Percentiles rank a stretch among this genome's conserved stretches.
These are phyloP conservation scores for Pontederia paniculata DNA, from an alignment of 176 grass and related monocot genomes.

Conservation along the genomic window DNA sequence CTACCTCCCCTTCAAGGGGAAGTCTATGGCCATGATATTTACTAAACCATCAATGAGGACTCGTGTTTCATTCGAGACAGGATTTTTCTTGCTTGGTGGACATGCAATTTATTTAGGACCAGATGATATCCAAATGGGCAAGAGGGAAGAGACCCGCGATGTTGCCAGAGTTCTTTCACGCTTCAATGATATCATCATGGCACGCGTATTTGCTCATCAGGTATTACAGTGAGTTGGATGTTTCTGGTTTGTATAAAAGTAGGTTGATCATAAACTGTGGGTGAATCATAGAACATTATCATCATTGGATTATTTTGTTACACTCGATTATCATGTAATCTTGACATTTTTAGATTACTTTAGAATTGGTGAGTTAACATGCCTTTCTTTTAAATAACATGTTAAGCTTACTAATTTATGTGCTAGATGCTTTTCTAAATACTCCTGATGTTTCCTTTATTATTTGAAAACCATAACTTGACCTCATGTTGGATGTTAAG, in stretches of 20 bases:
- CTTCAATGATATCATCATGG: constrained; percentile 96
- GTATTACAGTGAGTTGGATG: constrained; percentile 27
- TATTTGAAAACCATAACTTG: no score
- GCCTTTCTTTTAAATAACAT: no score
- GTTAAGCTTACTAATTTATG: no score
- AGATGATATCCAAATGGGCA: constrained; percentile 98
- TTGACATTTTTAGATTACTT: no score
- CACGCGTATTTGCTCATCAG: constrained; percentile 77
- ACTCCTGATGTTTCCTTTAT: no score
- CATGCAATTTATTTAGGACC: constrained; percentile 90
- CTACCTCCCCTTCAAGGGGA: constrained; percentile 88
- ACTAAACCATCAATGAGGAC: constrained; percentile 96
- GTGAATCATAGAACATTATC: background rate
- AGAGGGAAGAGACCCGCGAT: constrained; percentile 93
- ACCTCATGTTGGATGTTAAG: no score
- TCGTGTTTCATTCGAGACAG: constrained; percentile 93
- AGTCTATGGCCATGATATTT: constrained; percentile 97
- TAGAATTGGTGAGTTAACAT: no score
- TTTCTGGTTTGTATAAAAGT: background rate
- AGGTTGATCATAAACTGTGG: background rate
- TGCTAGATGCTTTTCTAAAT: no score
- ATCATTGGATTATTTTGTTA: background rate
- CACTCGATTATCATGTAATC: no score
- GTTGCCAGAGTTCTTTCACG: constrained; percentile 90
- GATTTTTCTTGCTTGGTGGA: constrained; percentile 88